Conservation (phyloP, 2,329 filamentous ascomycete genomes). For the Triangularia setosa region DNA sequence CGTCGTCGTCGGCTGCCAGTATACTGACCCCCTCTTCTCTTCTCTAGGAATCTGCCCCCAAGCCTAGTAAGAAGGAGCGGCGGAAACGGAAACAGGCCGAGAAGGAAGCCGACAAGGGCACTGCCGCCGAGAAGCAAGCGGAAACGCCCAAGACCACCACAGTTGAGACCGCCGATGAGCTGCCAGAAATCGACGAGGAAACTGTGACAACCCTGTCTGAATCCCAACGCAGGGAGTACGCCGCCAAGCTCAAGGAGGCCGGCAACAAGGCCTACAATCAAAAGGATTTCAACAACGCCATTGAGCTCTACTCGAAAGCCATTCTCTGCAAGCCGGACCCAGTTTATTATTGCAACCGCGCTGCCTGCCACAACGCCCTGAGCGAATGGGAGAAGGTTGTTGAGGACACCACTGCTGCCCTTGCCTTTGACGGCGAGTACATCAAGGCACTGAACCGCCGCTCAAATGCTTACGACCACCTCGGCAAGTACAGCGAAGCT, state of each 20-base stretch:
- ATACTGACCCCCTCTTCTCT: conserved; percentile 1
- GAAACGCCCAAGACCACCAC: conserved; percentile 45
- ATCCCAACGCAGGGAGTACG: conserved; percentile 78
- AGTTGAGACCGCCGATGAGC: conserved; percentile 59
- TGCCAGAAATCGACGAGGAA: conserved; percentile 64
- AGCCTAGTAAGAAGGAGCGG: conserved; percentile 84
- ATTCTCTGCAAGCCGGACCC: conserved; percentile 96
- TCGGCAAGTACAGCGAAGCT: conserved; percentile 86
- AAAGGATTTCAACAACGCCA: conserved; percentile 91
- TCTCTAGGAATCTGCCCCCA: conserved; percentile 52
- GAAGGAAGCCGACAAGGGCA: conserved; percentile 50
- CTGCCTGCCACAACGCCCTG: conserved; percentile 93
- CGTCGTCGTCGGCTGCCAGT: conserved; percentile 1
- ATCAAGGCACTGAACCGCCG: conserved; percentile 96
- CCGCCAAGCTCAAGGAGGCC: conserved; percentile 86
- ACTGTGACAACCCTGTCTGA: conserved; percentile 48
- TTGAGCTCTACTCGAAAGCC: conserved; percentile 91
- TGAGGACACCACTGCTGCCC: conserved; percentile 91
- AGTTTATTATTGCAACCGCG: conserved; percentile 98
- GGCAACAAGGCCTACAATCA: conserved; percentile 95
- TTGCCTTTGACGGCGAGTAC: conserved; percentile 91
- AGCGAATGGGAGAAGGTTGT: conserved; percentile 94
- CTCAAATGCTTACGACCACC: conserved; percentile 93
- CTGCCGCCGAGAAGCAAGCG: conserved; percentile 29
- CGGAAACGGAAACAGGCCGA: conserved; percentile 81